Evolutionary conservation across 2,329 filamentous ascomycete genomes (phyloP), one percentile per base, ranked within the genome.

Genomic region (Aspergillus ibericus): DNA sequence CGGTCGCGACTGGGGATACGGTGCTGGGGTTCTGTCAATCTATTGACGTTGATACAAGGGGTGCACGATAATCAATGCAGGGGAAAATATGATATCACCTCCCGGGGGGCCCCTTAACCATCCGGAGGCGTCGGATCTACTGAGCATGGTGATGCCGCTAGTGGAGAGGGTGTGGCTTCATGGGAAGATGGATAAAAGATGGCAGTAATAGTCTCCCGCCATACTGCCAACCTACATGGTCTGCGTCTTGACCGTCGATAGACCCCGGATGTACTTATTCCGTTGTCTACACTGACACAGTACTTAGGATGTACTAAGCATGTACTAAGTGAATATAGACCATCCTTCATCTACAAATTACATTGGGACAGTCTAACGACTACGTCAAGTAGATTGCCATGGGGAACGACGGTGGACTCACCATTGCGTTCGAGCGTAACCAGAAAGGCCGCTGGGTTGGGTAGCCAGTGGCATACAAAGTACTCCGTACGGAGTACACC

Each of bases 31-130:
- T 15, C 44, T 55, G 35, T 53, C 52, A 44, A 55, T 58, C 53
- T 35, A 48, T 59, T 54, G 44, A 52, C 35, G 27, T 34, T 36
- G 49, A 55, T 35, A 52, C 59, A 61, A 59, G 59, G 55, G 53
- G 53, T 56, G 60, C 59, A 59, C 53, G 59, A 53, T 46, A 55
- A 55, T 61, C 34, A 13, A 57, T 58, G 61, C 59, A 61, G 61
- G 61, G 61, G 61, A 53, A 53, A 18, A 56, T 55, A 57, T 63
- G 54, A 61, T 61, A 57, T 63, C 55, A 56, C 35, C 29, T 47
- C 36, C 35, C 13, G n/a, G 36, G n/a, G 18, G 3, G n/a, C 12
- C 29, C 38, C 36, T 48, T 32, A 48, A 48, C 25, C 44, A 32
- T 15, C 15, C 44, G 44, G 44, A 25, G 50, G 13, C 12, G 15